Base-by-base conservation (phyloP, 1,139 yeast species). In the Blastobotrys apis region DNA sequence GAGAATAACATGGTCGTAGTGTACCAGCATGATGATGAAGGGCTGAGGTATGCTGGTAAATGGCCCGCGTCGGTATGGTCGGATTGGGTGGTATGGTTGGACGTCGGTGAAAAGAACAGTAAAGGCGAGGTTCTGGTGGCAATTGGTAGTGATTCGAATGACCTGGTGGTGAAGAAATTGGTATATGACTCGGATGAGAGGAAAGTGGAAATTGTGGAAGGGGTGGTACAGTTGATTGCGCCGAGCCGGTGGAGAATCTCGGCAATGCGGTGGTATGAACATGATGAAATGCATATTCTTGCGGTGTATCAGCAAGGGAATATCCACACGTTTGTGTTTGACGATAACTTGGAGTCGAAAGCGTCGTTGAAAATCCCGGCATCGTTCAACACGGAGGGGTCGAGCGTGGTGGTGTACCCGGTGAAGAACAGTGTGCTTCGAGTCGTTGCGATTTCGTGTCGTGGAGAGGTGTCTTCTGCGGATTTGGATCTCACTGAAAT, bases 1-100 rank as follows among this genome's bases (percentile, higher is more conserved):
- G 58, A 55, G 36, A 27, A 41, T 1, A 56, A 56, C 4, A 29
- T 41, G 8, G 33, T 54, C 6, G 40, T 45, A 16, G 30, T 51
- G 13, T 54, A 50, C 39, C 47, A 49, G 34, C 41, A 45, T 25
- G 50, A 50, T 32, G 43, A 39, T 25, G 37, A 39, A 25, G 43
- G 43, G 17, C 32, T 39, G 25, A 13, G 25, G 17, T 15, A 15
- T 17, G 22, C 16, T 20, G 36, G 10, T 17, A 29, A 32, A 23
- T 25, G 32, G 33, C 3, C 21, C 16, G 10, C 26, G 5, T 10
- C 10, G 4, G 35, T 19, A 5, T 5, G 26, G 29, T 4, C 26
- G 26, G 29, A 6, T 22, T 21, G 15, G 26, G 16, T 21, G 19
- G 25, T 21, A 10, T 13, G 3, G 3, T 12, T 22, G 29, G 13